phyloP scores from a whole-genome alignment of 2,329 filamentous ascomycete genomes.

The Graphilbum ipis-grandicollis region DNA sequence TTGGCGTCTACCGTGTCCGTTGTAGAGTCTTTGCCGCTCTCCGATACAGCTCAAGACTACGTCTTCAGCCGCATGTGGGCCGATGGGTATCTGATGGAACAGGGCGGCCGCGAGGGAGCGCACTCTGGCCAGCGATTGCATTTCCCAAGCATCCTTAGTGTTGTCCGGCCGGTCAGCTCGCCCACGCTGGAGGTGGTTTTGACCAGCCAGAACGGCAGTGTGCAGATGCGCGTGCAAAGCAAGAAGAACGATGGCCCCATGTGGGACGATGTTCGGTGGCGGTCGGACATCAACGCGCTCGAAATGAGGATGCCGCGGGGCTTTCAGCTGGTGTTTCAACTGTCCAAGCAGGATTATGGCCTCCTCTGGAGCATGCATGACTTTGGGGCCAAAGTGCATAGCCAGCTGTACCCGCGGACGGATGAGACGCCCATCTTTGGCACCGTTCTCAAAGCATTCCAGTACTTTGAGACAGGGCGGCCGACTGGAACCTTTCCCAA shows the following conservation, averaged over 20 bases:
- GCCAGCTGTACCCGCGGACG: conserved; percentile 46
- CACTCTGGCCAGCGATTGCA: conserved; percentile 34
- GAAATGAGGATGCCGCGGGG: conserved; percentile 57
- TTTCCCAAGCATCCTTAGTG: conserved; percentile 59
- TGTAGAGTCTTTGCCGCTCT: conserved; percentile 54
- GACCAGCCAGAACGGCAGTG: conserved; percentile 60
- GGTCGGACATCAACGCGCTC: conserved; percentile 46
- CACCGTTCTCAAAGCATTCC: conserved; percentile 53
- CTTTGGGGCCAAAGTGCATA: conserved; percentile 61
- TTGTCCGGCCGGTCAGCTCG: conserved; percentile 52
- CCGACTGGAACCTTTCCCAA: conserved; percentile 57
- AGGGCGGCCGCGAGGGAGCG: conserved; percentile 38
- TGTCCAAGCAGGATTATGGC: conserved; percentile 61
- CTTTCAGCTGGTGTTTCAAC: conserved; percentile 54
- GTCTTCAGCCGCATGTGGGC: conserved; percentile 65
- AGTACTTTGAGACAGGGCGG: conserved; percentile 62
- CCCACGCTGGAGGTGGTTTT: conserved; percentile 56
- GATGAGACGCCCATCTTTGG: conserved; percentile 58
- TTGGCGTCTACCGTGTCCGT: conserved; percentile 32
- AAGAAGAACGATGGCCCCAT: conserved; percentile 50
- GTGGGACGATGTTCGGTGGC: conserved; percentile 76
- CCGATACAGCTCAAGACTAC: conserved; percentile 58
- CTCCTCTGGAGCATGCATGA: conserved; percentile 72
- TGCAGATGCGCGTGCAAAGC: conserved; percentile 57
- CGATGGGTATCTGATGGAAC: conserved; percentile 57